phyloP scores from a whole-genome alignment of 2,329 filamentous ascomycete genomes.

The Xylariales sp. region DNA sequence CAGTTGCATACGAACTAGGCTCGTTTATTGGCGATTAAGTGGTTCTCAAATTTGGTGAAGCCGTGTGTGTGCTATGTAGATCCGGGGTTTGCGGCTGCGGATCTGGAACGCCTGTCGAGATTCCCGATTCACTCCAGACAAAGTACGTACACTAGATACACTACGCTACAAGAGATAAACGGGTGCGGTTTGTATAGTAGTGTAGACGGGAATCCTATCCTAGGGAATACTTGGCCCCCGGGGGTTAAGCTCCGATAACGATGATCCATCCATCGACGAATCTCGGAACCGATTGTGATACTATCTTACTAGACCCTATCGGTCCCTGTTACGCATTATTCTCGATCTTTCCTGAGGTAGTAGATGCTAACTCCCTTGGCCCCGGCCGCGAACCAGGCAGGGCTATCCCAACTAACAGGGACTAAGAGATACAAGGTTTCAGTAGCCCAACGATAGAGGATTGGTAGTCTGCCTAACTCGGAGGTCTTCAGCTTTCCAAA shows the following conservation, averaged over 20 bases:
- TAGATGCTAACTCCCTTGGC: constrained; percentile 11
- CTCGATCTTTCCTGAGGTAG: constrained; percentile 6
- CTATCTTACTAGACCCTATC: constrained; percentile 14
- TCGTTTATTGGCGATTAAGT: constrained; percentile 25
- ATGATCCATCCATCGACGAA: constrained; percentile 12
- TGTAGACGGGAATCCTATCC: neutral
- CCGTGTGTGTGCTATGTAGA: constrained; percentile 5
- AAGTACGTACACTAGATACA: too few species aligned
- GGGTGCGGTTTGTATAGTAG: too few species aligned
- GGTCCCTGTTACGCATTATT: constrained; percentile 1
- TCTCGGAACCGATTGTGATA: constrained; percentile 14
- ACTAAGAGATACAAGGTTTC: constrained; percentile 9
- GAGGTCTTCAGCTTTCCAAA: constrained; percentile 15
- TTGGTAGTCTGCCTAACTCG: constrained; percentile 3
- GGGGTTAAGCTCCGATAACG: constrained; percentile 22
- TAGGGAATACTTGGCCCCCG: constrained; percentile 11
- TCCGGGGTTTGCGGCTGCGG: constrained; percentile 35
- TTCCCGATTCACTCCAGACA: constrained; percentile 25
- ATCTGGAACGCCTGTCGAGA: constrained; percentile 33
- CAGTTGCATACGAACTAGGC: constrained; percentile 17
- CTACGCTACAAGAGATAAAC: too few species aligned
- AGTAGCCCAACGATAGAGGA: neutral
- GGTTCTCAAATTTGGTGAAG: constrained; percentile 17
- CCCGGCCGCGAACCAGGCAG: neutral
- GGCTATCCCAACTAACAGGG: constrained; percentile 2